Evolutionary conservation across 345 rosid genomes (phyloP).

Genomic region (Boechera retrofracta): DNA sequence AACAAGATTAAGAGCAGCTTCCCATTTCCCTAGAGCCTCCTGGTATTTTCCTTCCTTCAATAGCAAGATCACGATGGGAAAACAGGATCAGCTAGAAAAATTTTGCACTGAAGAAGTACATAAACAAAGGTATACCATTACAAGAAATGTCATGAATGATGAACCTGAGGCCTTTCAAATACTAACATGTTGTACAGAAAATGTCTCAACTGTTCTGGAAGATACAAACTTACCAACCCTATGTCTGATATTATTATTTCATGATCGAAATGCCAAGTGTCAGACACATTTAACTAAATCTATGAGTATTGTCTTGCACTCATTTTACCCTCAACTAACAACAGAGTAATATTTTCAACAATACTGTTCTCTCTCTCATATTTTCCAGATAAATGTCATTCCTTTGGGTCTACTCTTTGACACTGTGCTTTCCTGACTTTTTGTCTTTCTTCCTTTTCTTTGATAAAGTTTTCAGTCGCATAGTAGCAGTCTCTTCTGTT

Average conservation of each 20-base stretch:
- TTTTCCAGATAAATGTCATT: too few species aligned
- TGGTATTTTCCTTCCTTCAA: slow-evolving; percentile 78
- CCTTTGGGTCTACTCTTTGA: too few species aligned
- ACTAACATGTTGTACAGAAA: neutral
- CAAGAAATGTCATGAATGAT: slow-evolving; percentile 4
- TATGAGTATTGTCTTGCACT: neutral
- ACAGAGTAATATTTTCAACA: too few species aligned
- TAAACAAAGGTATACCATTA: neutral
- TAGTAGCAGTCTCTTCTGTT: too few species aligned
- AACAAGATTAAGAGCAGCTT: slow-evolving; percentile 72
- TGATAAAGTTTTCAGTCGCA: too few species aligned
- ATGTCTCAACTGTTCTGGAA: neutral
- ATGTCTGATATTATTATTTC: neutral
- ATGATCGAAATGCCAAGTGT: neutral
- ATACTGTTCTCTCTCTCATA: too few species aligned
- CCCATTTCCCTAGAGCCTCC: slow-evolving; percentile 95
- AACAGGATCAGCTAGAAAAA: neutral
- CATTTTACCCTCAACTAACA: too few species aligned
- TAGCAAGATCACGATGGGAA: slow-evolving; percentile 13
- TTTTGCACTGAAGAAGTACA: neutral
- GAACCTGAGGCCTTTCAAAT: slow-evolving; percentile 2
- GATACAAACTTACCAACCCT: neutral
- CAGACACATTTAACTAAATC: neutral
- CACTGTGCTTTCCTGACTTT: too few species aligned
- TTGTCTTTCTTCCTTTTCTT: too few species aligned